Evolutionary conservation across 2,329 filamentous ascomycete genomes (phyloP), one percentile per base, ranked within the genome.

Genomic region (Cucurbitaria berberidis): DNA sequence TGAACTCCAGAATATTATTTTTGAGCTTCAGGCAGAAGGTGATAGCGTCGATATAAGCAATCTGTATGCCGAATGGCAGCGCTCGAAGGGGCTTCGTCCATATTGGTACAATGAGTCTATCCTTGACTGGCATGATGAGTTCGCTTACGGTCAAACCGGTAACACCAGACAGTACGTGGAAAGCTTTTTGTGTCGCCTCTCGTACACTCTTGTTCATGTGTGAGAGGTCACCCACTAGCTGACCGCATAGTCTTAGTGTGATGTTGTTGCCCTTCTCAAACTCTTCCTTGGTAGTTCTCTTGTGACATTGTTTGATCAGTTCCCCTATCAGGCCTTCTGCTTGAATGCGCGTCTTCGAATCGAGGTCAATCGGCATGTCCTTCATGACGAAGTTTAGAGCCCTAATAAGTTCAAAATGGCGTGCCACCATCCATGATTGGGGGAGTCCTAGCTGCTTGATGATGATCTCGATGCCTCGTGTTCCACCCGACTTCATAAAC

Each of bases 351-450:
- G 95, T 97, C 69, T 89, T 93, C 51, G 96, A 92, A 1, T 96
- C 93, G 1, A 99, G 82, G 72, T 99, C 95, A 49, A 90, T 85
- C 0, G 96, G 95, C 84, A 97, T 97, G 71, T 99, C 95, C 77
- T 99, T 99, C 78, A 99, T 91, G 60, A 99, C 93, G 75, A 96
- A 97, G 77, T 96, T 88, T 49, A 99, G 81, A n/a, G 93, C 91
- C 45, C 91, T 87, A 53, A 95, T 88, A 64, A 97, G 93, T 53
- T 98, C 92, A 47, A 89, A 85, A 70, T 97, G 92, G 64, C 91
- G 89, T 11, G 88, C 84, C 18, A 86, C 82, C 29, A 99, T 81
- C 91, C 95, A 99, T 1, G 80, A 73, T 66, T 96, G 90, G 36
- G 91, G 91, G 41, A 99, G 82, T 47, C 93, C 87, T 49, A 98